Evolutionary conservation across 305 asterid species (phyloP).

Genomic region (Solanum chacoense): DNA sequence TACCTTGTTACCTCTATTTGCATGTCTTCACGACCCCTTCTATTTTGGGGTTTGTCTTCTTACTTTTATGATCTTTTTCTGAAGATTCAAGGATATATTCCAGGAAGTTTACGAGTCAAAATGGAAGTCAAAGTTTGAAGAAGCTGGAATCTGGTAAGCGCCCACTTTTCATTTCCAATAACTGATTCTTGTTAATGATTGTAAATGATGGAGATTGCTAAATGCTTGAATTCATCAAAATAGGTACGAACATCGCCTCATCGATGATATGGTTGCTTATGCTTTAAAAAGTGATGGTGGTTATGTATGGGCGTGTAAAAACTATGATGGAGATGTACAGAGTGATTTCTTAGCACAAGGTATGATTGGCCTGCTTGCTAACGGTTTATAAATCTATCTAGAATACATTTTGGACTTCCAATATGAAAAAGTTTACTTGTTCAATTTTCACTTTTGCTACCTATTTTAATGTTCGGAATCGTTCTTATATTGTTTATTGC

Average conservation of each 20-base stretch:
- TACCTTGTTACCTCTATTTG: neutral
- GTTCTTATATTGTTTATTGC: neutral
- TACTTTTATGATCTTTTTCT: slow-evolving; percentile 1
- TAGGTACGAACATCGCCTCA: slow-evolving; percentile 97
- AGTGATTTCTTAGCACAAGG: slow-evolving; percentile 96
- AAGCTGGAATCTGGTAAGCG: slow-evolving; percentile 78
- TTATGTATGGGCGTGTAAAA: slow-evolving; percentile 98
- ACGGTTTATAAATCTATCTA: neutral
- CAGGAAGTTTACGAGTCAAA: slow-evolving; percentile 78
- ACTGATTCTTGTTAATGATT: neutral
- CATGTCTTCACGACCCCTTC: neutral
- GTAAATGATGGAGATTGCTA: neutral
- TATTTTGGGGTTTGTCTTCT: neutral
- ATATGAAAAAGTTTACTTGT: neutral
- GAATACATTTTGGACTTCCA: neutral
- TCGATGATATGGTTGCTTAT: slow-evolving; percentile 97
- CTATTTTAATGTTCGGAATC: neutral
- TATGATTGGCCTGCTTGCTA: neutral
- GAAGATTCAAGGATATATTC: slow-evolving; percentile 92
- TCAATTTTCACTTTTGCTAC: neutral
- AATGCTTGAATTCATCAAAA: neutral
- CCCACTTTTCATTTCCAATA: neutral
- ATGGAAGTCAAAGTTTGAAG: slow-evolving; percentile 81
- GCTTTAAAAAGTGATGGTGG: slow-evolving; percentile 96
- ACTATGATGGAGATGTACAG: slow-evolving; percentile 93